Base-by-base conservation (phyloP, 2,329 filamentous ascomycete genomes). In the Sordariomycetes sp. region DNA sequence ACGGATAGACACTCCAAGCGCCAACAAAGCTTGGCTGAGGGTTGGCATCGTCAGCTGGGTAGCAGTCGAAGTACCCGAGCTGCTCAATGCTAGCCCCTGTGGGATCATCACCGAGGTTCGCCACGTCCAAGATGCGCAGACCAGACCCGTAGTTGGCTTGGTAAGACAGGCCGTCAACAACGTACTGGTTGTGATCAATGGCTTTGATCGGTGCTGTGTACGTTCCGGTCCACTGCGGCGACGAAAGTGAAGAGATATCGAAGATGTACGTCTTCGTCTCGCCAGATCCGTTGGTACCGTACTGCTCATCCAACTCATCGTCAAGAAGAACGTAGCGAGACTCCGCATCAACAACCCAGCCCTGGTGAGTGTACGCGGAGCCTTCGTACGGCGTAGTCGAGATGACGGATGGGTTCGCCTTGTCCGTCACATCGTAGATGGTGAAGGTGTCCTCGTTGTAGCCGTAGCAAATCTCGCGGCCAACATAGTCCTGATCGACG, bases 361-460 rank as follows among this genome's bases (percentile, higher is more conserved):
- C 71, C 45, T 75, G 71, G 47, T 75, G 71, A 2, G 68, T 72
- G 55, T 73, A 32, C 10, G 17, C 17, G 12, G 16, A 16, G 12
- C 17, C 20, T 23, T 32, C 30, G 30, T 32, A 32, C 11, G 30
- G 23, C n/a, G 16, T 32, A 12, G n/a, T 19, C n/a, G 30, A 32
- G 30, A 32, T 32, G 4, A 32, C 23, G 8, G 15, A 21, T 5
- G 68, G 66, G 37, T 74, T 61, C 2, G 60, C 58, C 31, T 75
- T 58, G 47, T 75, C 66, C 42, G 75, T 66, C 50, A 72, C 61
- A 33, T 62, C 67, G 46, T 65, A 70, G 41, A 70, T 67, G 26
- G 65, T 68, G 29, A 70, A 46, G 1, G 59, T 59, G 40, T 69
- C 64, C 43, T 68, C 66, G 42, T 70, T 67, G 54, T 68, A 72